These are phyloP conservation scores for Phaeosphaeriaceae sp. DNA, from an alignment of 2,329 filamentous ascomycete genomes.

Conservation along the genomic window DNA sequence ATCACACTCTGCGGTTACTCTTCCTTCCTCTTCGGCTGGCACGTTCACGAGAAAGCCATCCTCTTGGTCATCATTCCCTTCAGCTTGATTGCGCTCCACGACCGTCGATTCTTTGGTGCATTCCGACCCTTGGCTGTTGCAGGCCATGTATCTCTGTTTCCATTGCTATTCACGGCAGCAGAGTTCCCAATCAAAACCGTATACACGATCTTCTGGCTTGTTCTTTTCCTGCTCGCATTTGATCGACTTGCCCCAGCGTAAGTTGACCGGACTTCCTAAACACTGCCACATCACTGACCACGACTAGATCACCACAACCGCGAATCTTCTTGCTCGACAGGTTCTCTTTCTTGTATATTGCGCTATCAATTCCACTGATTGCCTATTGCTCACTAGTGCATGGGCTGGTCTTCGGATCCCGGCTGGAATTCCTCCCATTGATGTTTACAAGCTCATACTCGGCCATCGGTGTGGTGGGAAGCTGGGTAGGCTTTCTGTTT, in stretches of 20 bases:
- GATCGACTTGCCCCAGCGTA: constrained; percentile 83
- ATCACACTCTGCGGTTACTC: constrained; percentile 94
- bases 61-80: constrained; percentile 94
- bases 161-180: constrained; percentile 86
- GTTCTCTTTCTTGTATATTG: constrained; percentile 88
- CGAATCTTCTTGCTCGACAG: constrained; percentile 90
- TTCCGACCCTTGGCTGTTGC: constrained; percentile 92
- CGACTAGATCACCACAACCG: constrained; percentile 68
- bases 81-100: constrained; percentile 86
- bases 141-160: constrained; percentile 94
- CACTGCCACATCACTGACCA: constrained; percentile 19
- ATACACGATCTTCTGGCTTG: constrained; percentile 91
- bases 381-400: constrained; percentile 88
- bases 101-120: constrained; percentile 87
- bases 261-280: constrained; percentile 29
- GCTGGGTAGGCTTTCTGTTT: constrained; percentile 92
- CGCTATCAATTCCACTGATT: constrained; percentile 86
- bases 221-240: constrained; percentile 84
- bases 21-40: constrained; percentile 97
- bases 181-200: constrained; percentile 94
- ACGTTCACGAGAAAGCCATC: constrained; percentile 97
- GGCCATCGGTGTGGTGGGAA: constrained; percentile 91
- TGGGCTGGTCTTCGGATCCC: constrained; percentile 79
- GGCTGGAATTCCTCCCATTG: constrained; percentile 87
- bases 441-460: constrained; percentile 98